phyloP scores from a whole-genome alignment of 176 grass and related monocot genomes.

The Neostapfia colusana region DNA sequence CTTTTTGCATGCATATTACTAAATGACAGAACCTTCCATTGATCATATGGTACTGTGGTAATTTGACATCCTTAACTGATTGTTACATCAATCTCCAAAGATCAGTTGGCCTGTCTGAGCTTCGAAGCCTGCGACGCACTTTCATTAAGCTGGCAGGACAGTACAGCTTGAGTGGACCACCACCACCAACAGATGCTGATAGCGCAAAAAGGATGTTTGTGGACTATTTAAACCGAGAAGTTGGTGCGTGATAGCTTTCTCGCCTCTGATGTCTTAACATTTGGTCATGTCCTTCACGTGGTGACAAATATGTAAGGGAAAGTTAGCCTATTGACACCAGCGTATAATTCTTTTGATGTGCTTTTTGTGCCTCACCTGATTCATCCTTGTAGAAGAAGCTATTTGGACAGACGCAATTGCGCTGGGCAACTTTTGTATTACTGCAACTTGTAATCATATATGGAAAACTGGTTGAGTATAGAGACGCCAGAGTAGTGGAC shows the following conservation, averaged over 20 bases:
- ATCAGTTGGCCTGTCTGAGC: conserved; percentile 76
- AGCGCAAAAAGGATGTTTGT: conserved; percentile 91
- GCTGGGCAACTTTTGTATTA: background rate
- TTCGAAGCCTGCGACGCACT: conserved; percentile 76
- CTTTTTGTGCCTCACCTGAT: background rate
- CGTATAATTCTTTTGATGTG: background rate
- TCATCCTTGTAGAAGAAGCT: background rate
- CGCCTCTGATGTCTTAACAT: background rate
- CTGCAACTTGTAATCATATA: background rate
- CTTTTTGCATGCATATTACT: background rate
- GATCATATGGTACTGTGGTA: background rate
- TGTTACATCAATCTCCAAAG: conserved; percentile 75
- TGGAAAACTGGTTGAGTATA: background rate
- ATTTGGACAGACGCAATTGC: background rate
- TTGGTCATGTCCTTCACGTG: background rate
- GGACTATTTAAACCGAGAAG: conserved; percentile 89
- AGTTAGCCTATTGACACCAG: background rate
- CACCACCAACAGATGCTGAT: conserved; percentile 73
- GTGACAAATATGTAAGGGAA: background rate
- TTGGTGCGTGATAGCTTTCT: conserved; percentile 41
- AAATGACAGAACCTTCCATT: background rate
- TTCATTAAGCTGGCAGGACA: conserved; percentile 88
- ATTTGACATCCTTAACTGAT: conserved; percentile 53
- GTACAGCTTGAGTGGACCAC: conserved; percentile 77
- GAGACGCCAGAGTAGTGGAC: too few relatives aligned